Percentiles rank a stretch among this genome's conserved stretches.
Conservation (phyloP, 176 grass and related monocot genomes). For the Avena insularis region DNA sequence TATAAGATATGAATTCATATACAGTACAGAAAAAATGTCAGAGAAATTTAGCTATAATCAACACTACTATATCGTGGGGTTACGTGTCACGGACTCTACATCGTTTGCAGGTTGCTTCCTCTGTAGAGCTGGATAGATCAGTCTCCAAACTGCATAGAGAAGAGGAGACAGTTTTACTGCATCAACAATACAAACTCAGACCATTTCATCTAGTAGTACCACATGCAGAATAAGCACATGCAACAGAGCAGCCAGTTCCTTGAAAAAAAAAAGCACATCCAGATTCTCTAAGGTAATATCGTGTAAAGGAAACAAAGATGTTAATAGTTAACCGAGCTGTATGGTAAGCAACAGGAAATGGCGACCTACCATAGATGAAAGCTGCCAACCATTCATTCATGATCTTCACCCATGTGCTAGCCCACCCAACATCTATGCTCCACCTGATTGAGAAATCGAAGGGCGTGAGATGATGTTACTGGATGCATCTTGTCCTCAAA, state of each 20-base stretch:
- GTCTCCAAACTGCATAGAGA: slow-evolving; percentile 71
- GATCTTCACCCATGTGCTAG: slow-evolving; percentile 91
- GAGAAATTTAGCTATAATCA: slow-evolving; percentile 14
- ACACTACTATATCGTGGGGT: slow-evolving; percentile 54
- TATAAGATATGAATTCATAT: too few species aligned
- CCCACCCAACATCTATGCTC: slow-evolving; percentile 96
- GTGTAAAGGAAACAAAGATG: not conserved
- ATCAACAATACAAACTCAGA: not conserved
- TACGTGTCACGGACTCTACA: slow-evolving; percentile 39
- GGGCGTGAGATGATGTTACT: not conserved
- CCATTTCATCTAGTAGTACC: not conserved
- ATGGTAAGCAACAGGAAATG: not conserved
- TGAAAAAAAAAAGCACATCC: not conserved
- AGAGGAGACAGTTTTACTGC: slow-evolving; percentile 1
- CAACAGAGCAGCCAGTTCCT: not conserved
- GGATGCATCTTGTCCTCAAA: slow-evolving; percentile 6
- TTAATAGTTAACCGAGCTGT: not conserved
- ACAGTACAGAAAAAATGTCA: too few species aligned
- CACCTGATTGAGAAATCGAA: slow-evolving; percentile 59
- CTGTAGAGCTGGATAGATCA: slow-evolving; percentile 59
- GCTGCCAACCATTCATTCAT: slow-evolving; percentile 84
- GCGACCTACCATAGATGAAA: slow-evolving; percentile 75
- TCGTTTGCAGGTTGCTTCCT: slow-evolving; percentile 42
- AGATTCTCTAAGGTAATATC: not conserved
- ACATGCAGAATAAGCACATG: not conserved